These are phyloP conservation scores for Pigoraptor vietnamica DNA, from an alignment of 78 protist species.

Conservation along the genomic window DNA sequence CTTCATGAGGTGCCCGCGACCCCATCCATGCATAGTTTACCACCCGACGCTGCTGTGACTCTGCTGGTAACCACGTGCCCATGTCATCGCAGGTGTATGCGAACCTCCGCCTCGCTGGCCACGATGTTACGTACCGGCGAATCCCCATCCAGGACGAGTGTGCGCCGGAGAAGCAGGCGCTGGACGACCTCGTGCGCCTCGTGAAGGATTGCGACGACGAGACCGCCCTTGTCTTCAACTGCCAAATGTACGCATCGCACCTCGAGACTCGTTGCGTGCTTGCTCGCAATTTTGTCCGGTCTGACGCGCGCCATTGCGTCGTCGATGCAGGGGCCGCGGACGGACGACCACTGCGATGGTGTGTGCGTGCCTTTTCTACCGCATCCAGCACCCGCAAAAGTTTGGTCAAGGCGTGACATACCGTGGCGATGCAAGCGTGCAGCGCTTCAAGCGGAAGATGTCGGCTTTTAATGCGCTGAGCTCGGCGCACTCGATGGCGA, in stretches of 20 bases:
- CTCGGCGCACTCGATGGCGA: no score
- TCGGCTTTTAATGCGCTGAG: background rate
- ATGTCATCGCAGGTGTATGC: background rate
- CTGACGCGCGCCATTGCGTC: no score
- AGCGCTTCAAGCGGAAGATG: background rate
- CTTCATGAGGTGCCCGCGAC: background rate
- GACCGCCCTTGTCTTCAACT: constrained; percentile 2
- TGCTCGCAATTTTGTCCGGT: no score
- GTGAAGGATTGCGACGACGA: background rate
- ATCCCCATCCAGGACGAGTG: constrained; percentile 13
- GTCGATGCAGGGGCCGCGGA: constrained; percentile 18
- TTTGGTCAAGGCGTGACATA: background rate
- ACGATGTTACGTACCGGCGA: background rate
- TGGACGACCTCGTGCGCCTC: background rate
- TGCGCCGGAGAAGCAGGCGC: constrained; percentile 7
- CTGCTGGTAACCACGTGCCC: no score
- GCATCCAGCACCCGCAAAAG: background rate
- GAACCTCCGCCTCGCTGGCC: background rate
- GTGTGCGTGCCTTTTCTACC: background rate
- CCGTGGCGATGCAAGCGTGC: background rate
- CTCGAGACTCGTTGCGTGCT: no score
- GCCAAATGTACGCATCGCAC: background rate
- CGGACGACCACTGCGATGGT: constrained; percentile 20
- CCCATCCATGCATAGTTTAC: no score
- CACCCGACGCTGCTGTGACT: no score